Conservation (phyloP, 2,329 filamentous ascomycete genomes). For the Penicillium sp. region DNA sequence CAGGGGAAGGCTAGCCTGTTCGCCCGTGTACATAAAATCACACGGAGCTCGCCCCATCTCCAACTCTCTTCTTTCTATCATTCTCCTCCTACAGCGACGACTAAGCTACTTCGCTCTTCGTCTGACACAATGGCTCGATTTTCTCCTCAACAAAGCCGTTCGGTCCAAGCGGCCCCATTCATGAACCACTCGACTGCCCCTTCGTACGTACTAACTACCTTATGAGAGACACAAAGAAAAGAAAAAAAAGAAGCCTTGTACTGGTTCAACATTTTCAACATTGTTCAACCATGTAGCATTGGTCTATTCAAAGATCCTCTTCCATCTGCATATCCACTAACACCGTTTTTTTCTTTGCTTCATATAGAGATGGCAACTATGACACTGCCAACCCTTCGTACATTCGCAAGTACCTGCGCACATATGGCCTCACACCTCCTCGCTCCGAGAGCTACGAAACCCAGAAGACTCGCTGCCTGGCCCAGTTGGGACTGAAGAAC, state of each 20-base stretch:
- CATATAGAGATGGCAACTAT: slow-evolving; percentile 44
- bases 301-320: not conserved
- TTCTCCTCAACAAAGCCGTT: slow-evolving; percentile 35
- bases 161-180: slow-evolving; percentile 37
- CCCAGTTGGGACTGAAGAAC: slow-evolving; percentile 48
- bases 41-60: slow-evolving; percentile 20
- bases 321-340: slow-evolving; percentile 5
- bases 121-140: slow-evolving; percentile 38
- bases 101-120: slow-evolving; percentile 25
- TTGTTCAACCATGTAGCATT: not conserved
- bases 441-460: slow-evolving; percentile 50
- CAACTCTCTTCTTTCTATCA: slow-evolving; percentile 16
- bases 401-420: slow-evolving; percentile 53
- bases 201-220: slow-evolving; percentile 27
- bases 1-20: slow-evolving; percentile 33
- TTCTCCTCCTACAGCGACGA: slow-evolving; percentile 20
- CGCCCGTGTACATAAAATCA: slow-evolving; percentile 36
- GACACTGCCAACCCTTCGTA: slow-evolving; percentile 52
- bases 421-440: slow-evolving; percentile 52
- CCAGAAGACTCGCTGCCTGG: slow-evolving; percentile 51
- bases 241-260: not conserved
- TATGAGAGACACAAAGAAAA: not conserved
- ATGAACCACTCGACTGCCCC: slow-evolving; percentile 32
- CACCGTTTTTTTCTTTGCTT: not conserved
- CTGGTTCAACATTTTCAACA: not conserved